These are phyloP conservation scores for Malus hybrid DNA, from an alignment of 331 rosid genomes.

Conservation along the genomic window DNA sequence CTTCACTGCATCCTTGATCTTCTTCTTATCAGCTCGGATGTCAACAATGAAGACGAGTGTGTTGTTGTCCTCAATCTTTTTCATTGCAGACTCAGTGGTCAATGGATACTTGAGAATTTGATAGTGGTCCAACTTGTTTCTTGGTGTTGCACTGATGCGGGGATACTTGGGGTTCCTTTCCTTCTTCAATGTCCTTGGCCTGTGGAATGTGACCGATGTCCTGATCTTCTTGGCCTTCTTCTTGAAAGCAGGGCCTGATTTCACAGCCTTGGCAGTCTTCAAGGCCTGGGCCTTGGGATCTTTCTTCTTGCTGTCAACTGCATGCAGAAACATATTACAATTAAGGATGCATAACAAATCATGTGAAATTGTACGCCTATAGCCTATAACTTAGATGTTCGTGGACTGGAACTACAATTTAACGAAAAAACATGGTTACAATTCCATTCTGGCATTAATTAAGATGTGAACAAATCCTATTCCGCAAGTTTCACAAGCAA, in stretches of 20 bases:
- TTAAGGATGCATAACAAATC: background rate
- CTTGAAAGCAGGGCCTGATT: slow-evolving; percentile 62
- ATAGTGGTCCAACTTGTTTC: slow-evolving; percentile 86
- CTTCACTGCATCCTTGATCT: slow-evolving; percentile 80
- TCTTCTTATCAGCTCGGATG: slow-evolving; percentile 83
- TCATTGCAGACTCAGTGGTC: slow-evolving; percentile 93
- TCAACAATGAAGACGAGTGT: slow-evolving; percentile 86
- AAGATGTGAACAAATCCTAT: background rate
- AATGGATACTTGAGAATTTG: slow-evolving; percentile 81
- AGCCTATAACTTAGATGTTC: no score
- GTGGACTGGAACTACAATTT: no score
- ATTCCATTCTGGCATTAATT: background rate
- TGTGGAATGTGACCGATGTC: slow-evolving; percentile 75
- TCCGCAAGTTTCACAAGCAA: background rate
- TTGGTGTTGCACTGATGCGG: slow-evolving; percentile 78
- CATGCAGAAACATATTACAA: background rate
- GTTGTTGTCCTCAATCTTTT: slow-evolving; percentile 89
- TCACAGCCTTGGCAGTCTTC: slow-evolving; percentile 91
- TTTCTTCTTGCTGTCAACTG: slow-evolving; percentile 46
- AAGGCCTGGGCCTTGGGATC: slow-evolving; percentile 85
- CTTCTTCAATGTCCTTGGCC: slow-evolving; percentile 73
- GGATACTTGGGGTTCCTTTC: slow-evolving; percentile 90
- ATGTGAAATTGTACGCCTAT: background rate
- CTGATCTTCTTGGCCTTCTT: slow-evolving; percentile 81
- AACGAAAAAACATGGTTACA: no score